Base-by-base conservation (phyloP, 1,139 yeast species). In the Candida labiduridarum region DNA sequence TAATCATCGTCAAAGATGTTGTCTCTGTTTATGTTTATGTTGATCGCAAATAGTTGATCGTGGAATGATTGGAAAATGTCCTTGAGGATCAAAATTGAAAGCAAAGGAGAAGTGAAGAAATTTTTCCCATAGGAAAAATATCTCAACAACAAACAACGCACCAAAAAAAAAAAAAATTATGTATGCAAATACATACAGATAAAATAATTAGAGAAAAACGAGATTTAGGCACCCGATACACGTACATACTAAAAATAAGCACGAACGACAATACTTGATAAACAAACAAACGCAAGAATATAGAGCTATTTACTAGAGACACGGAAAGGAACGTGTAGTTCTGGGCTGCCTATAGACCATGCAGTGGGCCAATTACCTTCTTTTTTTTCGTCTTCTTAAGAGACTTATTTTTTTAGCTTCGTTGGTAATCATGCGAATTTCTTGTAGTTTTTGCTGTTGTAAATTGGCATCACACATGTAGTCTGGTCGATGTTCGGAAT, bases 401-500 rank as follows among this genome's bases (percentile, higher is more conserved):
- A 42, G 19, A 30, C 35, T 22, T 3, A 29, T 15, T n/a, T 33
- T 31, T n/a, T 42, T 42, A 33, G 25, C 35, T 19, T 42, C 29
- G 19, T 31, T 18, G 3, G 45, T 42, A 12, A 42, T 42, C 5
- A 22, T 18, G 54, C 79, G 76, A 27, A 84, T 83, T 53, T 80
- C 82, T 41, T 72, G 74, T 56, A 82, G 66, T 62, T 79, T 83
- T 47, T 63, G 63, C 36, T 69, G 67, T 50, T 76, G 80, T 46
- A 69, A 59, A 0, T 52, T 53, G 1, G 72, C 66, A 53, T 76
- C 71, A 10, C 61, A 61, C 82, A 87, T 83, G 61, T 83, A 86
- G 12, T 57, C 66, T 0, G 94, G 94, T 54, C 82, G 72, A 11
- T 60, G 66, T 5, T 64, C 65, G 47, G 81, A 80, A 38, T 80